Evolutionary conservation across 176 grass and related monocot species (phyloP).

Genomic region (Elaeis guineensis): DNA sequence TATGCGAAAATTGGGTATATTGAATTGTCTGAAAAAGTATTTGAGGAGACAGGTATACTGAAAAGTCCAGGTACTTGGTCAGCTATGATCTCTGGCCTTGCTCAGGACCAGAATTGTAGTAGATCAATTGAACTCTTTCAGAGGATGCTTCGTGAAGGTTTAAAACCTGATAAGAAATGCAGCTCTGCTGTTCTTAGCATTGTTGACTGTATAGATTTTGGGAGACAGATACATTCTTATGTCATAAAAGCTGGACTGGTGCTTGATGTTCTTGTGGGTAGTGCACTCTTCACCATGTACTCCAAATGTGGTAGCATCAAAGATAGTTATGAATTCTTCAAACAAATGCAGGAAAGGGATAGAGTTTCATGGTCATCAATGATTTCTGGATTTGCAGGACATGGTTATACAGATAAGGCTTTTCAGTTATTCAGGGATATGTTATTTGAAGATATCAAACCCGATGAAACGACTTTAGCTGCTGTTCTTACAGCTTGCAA

Average conservation of each 20-base stretch:
- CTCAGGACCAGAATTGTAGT: conserved; percentile 19
- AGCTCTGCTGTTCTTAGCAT: conserved; percentile 40
- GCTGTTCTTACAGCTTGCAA: conserved; percentile 56
- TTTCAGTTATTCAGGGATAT: conserved; percentile 52
- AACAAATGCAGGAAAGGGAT: conserved; percentile 51
- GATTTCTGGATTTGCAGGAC: conserved; percentile 53
- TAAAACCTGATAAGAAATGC: conserved; percentile 59
- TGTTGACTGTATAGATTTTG: conserved; percentile 37
- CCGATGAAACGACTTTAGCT: conserved; percentile 30
- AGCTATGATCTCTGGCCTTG: conserved; percentile 36
- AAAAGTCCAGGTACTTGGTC: conserved; percentile 28
- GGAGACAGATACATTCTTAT: conserved; percentile 38
- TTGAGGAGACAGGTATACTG: conserved; percentile 29
- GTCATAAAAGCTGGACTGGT: conserved; percentile 48
- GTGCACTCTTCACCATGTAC: conserved; percentile 61
- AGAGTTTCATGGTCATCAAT: conserved; percentile 58
- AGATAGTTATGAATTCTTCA: conserved; percentile 47
- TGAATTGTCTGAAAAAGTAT: conserved; percentile 39
- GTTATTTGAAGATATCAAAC: conserved; percentile 42
- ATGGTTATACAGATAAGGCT: conserved; percentile 36
- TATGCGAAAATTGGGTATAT: conserved; percentile 40
- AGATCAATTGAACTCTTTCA: conserved; percentile 49
- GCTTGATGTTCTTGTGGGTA: conserved; percentile 47
- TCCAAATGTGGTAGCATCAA: conserved; percentile 46
- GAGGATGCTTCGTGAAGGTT: conserved; percentile 38